These are phyloP conservation scores for Candida patagonica DNA, from an alignment of 805 yeast species.

Conservation along the genomic window DNA sequence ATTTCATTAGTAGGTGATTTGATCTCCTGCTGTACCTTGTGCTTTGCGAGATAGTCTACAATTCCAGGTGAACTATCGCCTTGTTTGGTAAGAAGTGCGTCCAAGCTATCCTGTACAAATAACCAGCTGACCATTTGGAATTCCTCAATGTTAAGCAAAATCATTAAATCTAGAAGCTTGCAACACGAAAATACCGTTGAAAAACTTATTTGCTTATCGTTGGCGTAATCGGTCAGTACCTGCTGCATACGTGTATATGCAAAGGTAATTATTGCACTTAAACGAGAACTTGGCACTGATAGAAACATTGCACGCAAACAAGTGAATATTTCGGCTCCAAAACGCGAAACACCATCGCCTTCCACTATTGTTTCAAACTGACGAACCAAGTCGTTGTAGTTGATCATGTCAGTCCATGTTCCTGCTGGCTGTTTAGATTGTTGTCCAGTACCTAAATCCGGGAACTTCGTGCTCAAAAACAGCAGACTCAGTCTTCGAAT, in stretches of 20 bases:
- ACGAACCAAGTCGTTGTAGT: constrained; percentile 40
- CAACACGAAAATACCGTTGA: constrained; percentile 42
- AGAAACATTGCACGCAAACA: constrained; percentile 58
- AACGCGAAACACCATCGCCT: background rate
- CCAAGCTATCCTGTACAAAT: constrained; percentile 61
- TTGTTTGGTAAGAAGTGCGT: constrained; percentile 39
- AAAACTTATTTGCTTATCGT: constrained; percentile 8
- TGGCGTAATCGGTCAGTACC: constrained; percentile 25
- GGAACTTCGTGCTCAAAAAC: constrained; percentile 46
- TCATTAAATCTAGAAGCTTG: constrained; percentile 67
- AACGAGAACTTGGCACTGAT: constrained; percentile 52
- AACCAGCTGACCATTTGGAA: constrained; percentile 74
- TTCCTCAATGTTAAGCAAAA: constrained; percentile 65
- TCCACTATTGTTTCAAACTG: constrained; percentile 37
- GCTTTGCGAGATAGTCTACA: constrained; percentile 37
- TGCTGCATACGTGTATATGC: constrained; percentile 53
- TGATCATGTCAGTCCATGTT: constrained; percentile 18
- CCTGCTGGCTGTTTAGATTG: constrained; percentile 38
- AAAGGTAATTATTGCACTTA: constrained; percentile 60
- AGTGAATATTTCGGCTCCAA: constrained; percentile 38
- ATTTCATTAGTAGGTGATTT: no score
- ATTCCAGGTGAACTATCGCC: constrained; percentile 29
- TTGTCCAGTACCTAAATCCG: background rate
- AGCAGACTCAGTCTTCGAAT: constrained; percentile 58
- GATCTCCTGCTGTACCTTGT: background rate